These are phyloP conservation scores for Casuarina equisetifolia DNA, from an alignment of 306 rosid genomes.

Conservation along the genomic window DNA sequence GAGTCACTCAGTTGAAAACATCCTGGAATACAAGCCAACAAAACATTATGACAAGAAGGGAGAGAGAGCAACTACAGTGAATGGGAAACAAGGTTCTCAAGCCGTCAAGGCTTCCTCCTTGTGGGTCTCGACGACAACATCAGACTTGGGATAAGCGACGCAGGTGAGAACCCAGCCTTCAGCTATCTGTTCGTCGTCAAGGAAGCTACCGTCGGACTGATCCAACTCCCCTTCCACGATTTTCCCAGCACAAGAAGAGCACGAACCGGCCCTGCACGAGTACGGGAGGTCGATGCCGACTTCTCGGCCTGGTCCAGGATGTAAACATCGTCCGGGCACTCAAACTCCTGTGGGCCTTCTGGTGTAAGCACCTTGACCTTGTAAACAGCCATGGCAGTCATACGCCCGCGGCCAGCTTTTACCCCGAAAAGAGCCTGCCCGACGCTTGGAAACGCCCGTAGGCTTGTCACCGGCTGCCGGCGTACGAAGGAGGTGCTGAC, in stretches of 20 bases:
- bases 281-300: conserved; percentile 64
- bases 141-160: conserved; percentile 60
- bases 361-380: conserved; percentile 71
- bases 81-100: conserved; percentile 16
- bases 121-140: conserved; percentile 71
- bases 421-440: conserved; percentile 55
- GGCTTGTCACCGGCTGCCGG: conserved; percentile 42
- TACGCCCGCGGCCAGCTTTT: conserved; percentile 48
- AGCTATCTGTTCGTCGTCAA: conserved; percentile 61
- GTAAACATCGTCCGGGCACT: conserved; percentile 59
- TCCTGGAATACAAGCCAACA: conserved; percentile 21
- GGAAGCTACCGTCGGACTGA: conserved; percentile 73
- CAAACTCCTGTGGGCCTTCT: conserved; percentile 45
- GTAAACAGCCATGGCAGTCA: conserved; percentile 58
- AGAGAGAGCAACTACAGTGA: not conserved
- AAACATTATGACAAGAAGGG: conserved; percentile 1
- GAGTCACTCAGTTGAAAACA: conserved; percentile 6
- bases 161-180: conserved; percentile 69
- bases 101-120: conserved; percentile 73
- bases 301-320: conserved; percentile 69
- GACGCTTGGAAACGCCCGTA: conserved; percentile 38
- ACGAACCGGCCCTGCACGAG: conserved; percentile 90
- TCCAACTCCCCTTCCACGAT: conserved; percentile 47
- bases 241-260: conserved; percentile 80
- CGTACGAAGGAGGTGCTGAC: conserved; percentile 59